These are phyloP conservation scores for Chrysanthemum lavandulifolium DNA, from an alignment of 129 eudicot genomes.

Conservation along the genomic window DNA sequence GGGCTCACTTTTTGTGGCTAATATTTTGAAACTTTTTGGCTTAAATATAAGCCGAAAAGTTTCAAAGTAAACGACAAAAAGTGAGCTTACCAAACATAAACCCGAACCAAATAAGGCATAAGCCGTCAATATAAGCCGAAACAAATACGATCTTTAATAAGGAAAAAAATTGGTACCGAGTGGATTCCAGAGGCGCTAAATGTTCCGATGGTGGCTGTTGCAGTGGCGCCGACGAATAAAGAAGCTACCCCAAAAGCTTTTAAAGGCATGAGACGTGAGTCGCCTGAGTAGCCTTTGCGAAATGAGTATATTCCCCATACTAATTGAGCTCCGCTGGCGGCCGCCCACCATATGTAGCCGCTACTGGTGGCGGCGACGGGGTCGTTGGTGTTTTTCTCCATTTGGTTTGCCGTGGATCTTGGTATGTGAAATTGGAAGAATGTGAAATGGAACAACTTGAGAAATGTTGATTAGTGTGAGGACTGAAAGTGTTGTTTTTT, in stretches of 20 bases:
- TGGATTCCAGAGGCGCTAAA: conserved; percentile 64
- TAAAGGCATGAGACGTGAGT: conserved; percentile 69
- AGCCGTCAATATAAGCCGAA: background rate
- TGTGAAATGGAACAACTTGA: background rate
- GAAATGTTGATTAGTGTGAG: background rate
- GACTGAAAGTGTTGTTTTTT: background rate
- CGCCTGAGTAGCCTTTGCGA: conserved; percentile 63
- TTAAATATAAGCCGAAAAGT: too few species aligned
- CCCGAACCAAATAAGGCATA: background rate
- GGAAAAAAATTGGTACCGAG: conserved; percentile 39
- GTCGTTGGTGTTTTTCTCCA: conserved; percentile 35
- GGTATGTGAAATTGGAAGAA: background rate
- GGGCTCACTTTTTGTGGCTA: too few species aligned
- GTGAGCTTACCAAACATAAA: conserved; percentile 3
- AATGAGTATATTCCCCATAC: conserved; percentile 49
- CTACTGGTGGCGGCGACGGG: conserved; percentile 24
- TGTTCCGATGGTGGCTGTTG: conserved; percentile 58
- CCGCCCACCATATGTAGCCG: conserved; percentile 65
- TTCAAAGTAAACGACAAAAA: background rate
- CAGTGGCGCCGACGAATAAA: conserved; percentile 80
- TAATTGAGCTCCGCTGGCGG: conserved; percentile 62
- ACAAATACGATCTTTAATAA: background rate
- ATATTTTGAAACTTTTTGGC: too few species aligned
- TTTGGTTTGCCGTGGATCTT: conserved; percentile 24
- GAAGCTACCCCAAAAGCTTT: conserved; percentile 92